phyloP scores from a whole-genome alignment of 2,329 filamentous ascomycete genomes.

The Paraphoma sp. region DNA sequence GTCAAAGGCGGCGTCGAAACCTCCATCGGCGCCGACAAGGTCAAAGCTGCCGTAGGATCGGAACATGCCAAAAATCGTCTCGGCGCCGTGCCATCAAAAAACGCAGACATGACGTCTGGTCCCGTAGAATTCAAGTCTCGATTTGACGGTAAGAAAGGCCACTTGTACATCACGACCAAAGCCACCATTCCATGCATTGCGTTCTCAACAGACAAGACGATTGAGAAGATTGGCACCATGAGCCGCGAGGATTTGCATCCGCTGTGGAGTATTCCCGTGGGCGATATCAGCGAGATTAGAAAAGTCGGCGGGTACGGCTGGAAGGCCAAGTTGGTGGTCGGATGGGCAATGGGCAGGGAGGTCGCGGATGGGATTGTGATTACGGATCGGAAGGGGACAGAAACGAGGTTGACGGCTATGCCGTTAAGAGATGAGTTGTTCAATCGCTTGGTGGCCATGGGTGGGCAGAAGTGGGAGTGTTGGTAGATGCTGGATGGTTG shows the following conservation, averaged over 20 bases:
- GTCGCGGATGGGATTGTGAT: slow-evolving; percentile 79
- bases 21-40: slow-evolving; percentile 72
- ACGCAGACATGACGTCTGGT: slow-evolving; percentile 60
- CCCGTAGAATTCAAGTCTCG: slow-evolving; percentile 80
- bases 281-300: slow-evolving; percentile 74
- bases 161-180: slow-evolving; percentile 72
- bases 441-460: slow-evolving; percentile 78
- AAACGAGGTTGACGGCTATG: slow-evolving; percentile 73
- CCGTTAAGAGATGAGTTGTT: slow-evolving; percentile 78
- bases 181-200: slow-evolving; percentile 72
- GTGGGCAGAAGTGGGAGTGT: slow-evolving; percentile 82
- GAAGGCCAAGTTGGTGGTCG: slow-evolving; percentile 84
- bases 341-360: slow-evolving; percentile 76
- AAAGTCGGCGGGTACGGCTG: slow-evolving; percentile 84
- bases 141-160: slow-evolving; percentile 73
- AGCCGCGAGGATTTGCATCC: slow-evolving; percentile 63
- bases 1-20: slow-evolving; percentile 77
- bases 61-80: slow-evolving; percentile 72
- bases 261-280: slow-evolving; percentile 72
- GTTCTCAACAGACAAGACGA: slow-evolving; percentile 63
- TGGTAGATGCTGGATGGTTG: slow-evolving; percentile 57
- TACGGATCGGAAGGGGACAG: slow-evolving; percentile 62
- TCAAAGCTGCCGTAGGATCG: slow-evolving; percentile 69
- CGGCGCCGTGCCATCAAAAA: slow-evolving; percentile 66
- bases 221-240: slow-evolving; percentile 53